Evolutionary conservation across 441 rosid species (phyloP).

Genomic region (Brassica hybrid): DNA sequence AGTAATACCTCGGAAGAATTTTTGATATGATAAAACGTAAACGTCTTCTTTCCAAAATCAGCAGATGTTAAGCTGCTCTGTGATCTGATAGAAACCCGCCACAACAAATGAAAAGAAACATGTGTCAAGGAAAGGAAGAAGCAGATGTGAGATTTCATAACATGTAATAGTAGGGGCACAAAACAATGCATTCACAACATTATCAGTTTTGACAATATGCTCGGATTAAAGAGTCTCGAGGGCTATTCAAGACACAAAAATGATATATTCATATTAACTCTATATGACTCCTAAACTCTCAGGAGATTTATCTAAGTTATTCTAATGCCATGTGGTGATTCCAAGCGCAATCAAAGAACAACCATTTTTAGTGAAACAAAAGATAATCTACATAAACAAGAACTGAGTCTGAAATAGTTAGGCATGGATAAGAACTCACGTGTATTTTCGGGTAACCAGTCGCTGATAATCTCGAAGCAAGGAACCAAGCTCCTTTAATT

Average conservation of each 20-base stretch:
- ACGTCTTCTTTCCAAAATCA: constrained; percentile 54
- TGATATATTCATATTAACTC: background rate
- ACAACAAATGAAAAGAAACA: constrained; percentile 35
- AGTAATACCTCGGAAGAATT: constrained; percentile 74
- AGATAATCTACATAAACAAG: constrained; percentile 1
- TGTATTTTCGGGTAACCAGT: constrained; percentile 53
- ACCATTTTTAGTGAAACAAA: background rate
- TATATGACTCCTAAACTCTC: too few species aligned
- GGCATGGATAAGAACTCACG: constrained; percentile 55
- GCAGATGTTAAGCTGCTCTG: constrained; percentile 49
- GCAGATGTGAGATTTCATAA: constrained; percentile 3
- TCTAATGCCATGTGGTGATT: background rate
- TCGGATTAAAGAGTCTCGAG: background rate
- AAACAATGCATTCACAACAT: background rate
- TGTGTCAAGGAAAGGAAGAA: constrained; percentile 20
- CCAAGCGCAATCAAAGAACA: constrained; percentile 8
- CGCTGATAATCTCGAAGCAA: constrained; percentile 92
- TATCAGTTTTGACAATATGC: constrained; percentile 9
- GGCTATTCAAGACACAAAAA: background rate
- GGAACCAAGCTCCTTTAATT: constrained; percentile 80
- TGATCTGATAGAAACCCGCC: constrained; percentile 49
- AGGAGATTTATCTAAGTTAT: constrained; percentile 17
- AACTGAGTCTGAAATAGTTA: background rate
- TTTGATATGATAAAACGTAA: constrained; percentile 76
- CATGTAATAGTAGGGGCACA: constrained; percentile 3